phyloP scores from a whole-genome alignment of 2,329 filamentous ascomycete genomes.

The Colletotrichum falcatum region DNA sequence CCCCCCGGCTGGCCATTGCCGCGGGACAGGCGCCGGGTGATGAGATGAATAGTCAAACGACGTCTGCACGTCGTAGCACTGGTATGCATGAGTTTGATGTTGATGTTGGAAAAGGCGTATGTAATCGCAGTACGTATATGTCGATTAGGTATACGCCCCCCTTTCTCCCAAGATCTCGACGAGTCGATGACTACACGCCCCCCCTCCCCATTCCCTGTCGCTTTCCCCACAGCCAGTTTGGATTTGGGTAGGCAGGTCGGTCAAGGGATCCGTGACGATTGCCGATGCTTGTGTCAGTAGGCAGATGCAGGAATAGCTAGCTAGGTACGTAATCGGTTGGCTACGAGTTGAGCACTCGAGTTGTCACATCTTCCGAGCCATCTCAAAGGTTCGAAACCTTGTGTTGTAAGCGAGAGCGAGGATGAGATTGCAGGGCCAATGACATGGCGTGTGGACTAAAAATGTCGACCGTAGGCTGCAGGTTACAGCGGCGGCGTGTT shows the following conservation, averaged over 20 bases:
- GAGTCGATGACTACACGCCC: not conserved
- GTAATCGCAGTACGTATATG: too few species aligned
- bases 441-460: constrained; percentile 12
- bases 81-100: not conserved
- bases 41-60: constrained; percentile 29
- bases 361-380: constrained; percentile 23
- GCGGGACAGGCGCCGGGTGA: constrained; percentile 18
- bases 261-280: not conserved
- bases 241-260: too few species aligned
- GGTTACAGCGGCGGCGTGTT: not conserved
- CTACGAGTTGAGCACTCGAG: constrained; percentile 6
- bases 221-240: not conserved
- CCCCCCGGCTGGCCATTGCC: constrained; percentile 1
- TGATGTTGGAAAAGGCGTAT: not conserved
- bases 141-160: constrained; percentile 25
- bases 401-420: constrained; percentile 1
- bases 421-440: constrained; percentile 17
- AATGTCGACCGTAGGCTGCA: constrained; percentile 20
- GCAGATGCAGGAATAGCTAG: too few species aligned
- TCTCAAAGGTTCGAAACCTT: constrained; percentile 9
- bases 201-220: not conserved
- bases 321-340: not conserved
- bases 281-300: not conserved
- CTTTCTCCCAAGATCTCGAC: not conserved
- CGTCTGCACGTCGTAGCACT: constrained; percentile 8